Evolutionary conservation across 2,329 filamentous ascomycete genomes (phyloP).

Genomic region (Fusarium transvaalense): DNA sequence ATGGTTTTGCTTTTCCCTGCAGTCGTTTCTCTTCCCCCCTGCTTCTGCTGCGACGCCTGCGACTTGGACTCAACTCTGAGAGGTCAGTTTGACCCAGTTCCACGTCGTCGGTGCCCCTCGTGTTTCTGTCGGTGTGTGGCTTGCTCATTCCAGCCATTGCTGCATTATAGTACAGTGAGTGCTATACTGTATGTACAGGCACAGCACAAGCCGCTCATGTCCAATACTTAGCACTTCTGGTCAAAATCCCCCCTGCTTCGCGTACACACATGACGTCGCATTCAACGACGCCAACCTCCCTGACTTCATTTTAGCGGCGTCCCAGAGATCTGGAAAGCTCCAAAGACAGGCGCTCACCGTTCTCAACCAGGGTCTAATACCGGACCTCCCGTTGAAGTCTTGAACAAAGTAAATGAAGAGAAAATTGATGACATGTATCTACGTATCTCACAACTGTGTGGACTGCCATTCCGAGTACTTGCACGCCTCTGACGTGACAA

Average conservation of each 20-base stretch:
- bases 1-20: conserved; percentile 29
- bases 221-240: neutral
- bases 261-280: conserved; percentile 32
- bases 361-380: conserved; percentile 30
- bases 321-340: conserved; percentile 48
- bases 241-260: conserved; percentile 16
- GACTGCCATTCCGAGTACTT: conserved; percentile 11
- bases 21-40: conserved; percentile 6
- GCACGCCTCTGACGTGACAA: conserved; percentile 45
- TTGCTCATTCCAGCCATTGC: conserved; percentile 19
- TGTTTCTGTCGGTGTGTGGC: conserved; percentile 38
- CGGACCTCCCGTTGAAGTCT: conserved; percentile 20
- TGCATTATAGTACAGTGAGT: neutral
- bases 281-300: conserved; percentile 34
- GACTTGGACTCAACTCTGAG: conserved; percentile 23
- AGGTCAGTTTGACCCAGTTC: conserved; percentile 48
- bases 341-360: conserved; percentile 36
- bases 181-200: neutral
- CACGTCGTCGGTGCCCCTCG: conserved; percentile 49
- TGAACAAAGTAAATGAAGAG: conserved; percentile 36
- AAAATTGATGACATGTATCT: conserved; percentile 23
- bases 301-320: conserved; percentile 45
- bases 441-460: neutral
- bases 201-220: neutral
- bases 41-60: neutral